Evolutionary conservation across 1,139 yeast genomes (phyloP).

Genomic region (Protomyces gravidus): DNA sequence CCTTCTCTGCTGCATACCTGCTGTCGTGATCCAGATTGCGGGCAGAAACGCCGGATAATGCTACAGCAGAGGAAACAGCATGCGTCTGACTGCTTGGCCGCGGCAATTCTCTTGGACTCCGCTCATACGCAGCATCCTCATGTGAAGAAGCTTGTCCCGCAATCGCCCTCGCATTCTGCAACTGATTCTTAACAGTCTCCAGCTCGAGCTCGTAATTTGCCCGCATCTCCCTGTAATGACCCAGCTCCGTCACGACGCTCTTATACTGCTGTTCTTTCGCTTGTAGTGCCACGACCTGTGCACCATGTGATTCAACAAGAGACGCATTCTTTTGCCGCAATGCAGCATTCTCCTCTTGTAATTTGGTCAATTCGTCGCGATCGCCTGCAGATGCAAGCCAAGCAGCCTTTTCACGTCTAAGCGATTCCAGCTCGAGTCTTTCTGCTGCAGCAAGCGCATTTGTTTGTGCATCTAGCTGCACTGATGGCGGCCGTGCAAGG

Average conservation of each 20-base stretch:
- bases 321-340: constrained; percentile 37
- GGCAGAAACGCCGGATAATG: too few species aligned
- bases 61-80: not conserved
- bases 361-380: constrained; percentile 4
- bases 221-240: constrained; percentile 50
- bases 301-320: constrained; percentile 52
- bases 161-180: constrained; percentile 19
- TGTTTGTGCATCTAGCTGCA: not conserved
- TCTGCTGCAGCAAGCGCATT: constrained; percentile 11
- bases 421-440: constrained; percentile 12
- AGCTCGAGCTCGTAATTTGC: constrained; percentile 53
- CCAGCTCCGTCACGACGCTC: constrained; percentile 58
- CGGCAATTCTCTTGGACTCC: constrained; percentile 16
- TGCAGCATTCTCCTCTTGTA: constrained; percentile 3
- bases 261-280: constrained; percentile 64
- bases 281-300: constrained; percentile 51
- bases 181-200: constrained; percentile 38
- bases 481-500: constrained; percentile 17
- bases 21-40: too few species aligned
- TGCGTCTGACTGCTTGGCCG: not conserved
- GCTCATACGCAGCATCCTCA: constrained; percentile 1
- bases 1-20: constrained; percentile 31
- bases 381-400: constrained; percentile 25
- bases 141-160: not conserved
- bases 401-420: constrained; percentile 19